phyloP scores from a whole-genome alignment of 345 rosid species.

The Trapa incisa region DNA sequence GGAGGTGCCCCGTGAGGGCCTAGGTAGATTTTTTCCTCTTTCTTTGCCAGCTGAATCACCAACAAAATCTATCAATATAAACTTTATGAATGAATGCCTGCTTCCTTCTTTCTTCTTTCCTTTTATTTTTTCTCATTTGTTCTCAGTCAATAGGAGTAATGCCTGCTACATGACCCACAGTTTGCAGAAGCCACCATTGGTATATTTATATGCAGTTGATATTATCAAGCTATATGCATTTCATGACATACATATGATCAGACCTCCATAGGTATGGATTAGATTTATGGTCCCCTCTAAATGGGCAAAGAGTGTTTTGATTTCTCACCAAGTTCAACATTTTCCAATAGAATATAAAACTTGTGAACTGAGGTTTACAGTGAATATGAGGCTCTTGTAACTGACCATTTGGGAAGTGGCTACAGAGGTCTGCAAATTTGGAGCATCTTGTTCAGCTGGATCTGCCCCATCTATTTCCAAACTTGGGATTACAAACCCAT shows the following conservation, averaged over 20 bases:
- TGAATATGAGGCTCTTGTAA: not conserved
- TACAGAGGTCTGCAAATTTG: constrained; percentile 31
- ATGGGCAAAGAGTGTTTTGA: not conserved
- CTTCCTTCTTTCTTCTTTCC: too few relatives aligned
- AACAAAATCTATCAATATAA: not conserved
- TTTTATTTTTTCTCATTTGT: too few relatives aligned
- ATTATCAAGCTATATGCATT: too few relatives aligned
- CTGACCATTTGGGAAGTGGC: constrained; percentile 57
- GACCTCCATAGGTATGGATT: not conserved
- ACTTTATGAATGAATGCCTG: too few relatives aligned
- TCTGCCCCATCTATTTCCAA: constrained; percentile 44
- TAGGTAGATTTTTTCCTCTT: constrained; percentile 68
- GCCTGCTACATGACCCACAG: not conserved
- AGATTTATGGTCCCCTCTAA: not conserved
- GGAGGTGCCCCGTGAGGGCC: constrained; percentile 96
- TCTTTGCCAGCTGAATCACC: constrained; percentile 23
- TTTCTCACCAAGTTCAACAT: not conserved
- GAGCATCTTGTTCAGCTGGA: constrained; percentile 21
- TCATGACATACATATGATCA: not conserved
- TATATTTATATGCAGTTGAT: not conserved
- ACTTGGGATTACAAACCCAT: constrained; percentile 94
- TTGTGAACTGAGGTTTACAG: not conserved
- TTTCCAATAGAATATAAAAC: not conserved
- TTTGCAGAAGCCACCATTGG: not conserved
- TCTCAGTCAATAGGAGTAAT: too few relatives aligned